These are phyloP conservation scores for Colletotrichum sp. DNA, from an alignment of 2,329 filamentous ascomycete genomes.

Conservation along the genomic window DNA sequence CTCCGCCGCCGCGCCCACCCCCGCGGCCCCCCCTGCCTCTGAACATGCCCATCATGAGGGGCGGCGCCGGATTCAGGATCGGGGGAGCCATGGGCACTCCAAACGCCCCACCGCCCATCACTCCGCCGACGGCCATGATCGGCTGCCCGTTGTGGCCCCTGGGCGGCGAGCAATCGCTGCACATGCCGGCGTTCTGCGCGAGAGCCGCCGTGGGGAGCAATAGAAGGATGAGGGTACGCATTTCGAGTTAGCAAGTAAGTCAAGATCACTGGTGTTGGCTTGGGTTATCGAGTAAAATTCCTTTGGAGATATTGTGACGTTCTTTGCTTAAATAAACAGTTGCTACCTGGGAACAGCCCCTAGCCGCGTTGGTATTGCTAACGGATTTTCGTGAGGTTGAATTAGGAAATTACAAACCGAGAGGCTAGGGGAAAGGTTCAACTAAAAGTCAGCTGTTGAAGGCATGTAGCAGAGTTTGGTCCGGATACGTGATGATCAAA, in stretches of 20 bases:
- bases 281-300: fast-evolving
- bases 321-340: neutral
- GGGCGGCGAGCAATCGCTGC: neutral
- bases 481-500: fast-evolving
- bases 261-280: neutral
- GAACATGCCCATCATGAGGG: neutral
- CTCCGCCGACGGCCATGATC: neutral
- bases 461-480: neutral
- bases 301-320: neutral
- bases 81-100: neutral
- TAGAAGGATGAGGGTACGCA: neutral
- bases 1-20: neutral
- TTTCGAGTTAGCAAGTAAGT: neutral
- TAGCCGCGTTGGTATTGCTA: neutral
- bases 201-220: neutral
- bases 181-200: neutral
- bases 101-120: neutral
- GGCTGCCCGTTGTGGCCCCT: neutral
- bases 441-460: neutral
- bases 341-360: neutral
- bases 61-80: neutral
- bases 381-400: neutral
- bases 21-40: neutral
- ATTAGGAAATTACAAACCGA: neutral
- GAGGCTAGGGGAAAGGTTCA: neutral